phyloP scores from a whole-genome alignment of 2,329 filamentous ascomycete species.

The Didymella keratinophila region DNA sequence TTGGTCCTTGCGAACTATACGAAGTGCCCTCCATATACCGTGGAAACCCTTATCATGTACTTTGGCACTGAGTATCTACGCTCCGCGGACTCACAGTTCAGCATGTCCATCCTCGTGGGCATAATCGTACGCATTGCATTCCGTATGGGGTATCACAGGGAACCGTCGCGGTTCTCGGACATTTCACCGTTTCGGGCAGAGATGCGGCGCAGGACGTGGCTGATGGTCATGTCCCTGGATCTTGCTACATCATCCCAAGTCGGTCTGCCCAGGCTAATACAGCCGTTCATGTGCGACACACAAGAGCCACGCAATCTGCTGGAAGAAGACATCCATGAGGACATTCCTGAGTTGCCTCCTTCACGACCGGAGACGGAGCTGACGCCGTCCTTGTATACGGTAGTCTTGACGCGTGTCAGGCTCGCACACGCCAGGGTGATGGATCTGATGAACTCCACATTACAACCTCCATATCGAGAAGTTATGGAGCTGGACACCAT shows the following conservation, averaged over 20 bases:
- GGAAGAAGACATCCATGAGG: conserved; percentile 53
- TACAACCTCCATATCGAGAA: conserved; percentile 39
- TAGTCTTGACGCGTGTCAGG: conserved; percentile 37
- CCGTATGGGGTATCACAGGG: conserved; percentile 56
- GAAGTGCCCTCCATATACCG: conserved; percentile 46
- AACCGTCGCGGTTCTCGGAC: conserved; percentile 47
- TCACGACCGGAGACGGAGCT: conserved; percentile 39
- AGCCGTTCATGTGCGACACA: conserved; percentile 50
- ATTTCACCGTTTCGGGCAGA: conserved; percentile 64
- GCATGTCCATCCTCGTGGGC: conserved; percentile 40
- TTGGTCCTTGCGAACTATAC: conserved; percentile 46
- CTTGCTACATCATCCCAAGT: conserved; percentile 50
- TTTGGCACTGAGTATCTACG: conserved; percentile 42
- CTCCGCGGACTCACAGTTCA: conserved; percentile 41
- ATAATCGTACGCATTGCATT: conserved; percentile 46
- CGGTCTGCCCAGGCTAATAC: conserved; percentile 51
- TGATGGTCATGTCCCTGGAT: conserved; percentile 57
- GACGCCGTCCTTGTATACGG: conserved; percentile 38
- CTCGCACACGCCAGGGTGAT: conserved; percentile 38
- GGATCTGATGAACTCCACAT: conserved; percentile 38
- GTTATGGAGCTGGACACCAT: conserved; percentile 38
- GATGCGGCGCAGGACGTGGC: conserved; percentile 68
- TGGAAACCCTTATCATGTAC: conserved; percentile 44
- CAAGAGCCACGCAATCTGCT: conserved; percentile 51
- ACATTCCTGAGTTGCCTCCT: conserved; percentile 43